These are phyloP conservation scores for Stephanodiscus minutulus DNA, from an alignment of 108 stramenopile species.

Conservation along the genomic window DNA sequence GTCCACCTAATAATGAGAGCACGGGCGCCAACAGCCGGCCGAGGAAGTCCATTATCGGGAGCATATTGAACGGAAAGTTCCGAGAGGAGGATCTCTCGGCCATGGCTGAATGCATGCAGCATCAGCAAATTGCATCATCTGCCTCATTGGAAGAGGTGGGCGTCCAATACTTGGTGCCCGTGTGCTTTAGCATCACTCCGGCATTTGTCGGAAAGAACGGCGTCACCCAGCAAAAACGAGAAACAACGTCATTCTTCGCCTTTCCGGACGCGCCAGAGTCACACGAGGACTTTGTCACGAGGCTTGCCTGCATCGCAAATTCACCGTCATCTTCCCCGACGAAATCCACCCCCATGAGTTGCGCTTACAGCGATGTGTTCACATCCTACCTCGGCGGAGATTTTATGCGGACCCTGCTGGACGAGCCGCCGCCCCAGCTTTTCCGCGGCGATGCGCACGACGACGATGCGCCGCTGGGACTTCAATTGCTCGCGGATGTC, in stretches of 20 bases:
- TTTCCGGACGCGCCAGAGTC: constrained; percentile 53
- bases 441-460: neutral
- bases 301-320: constrained; percentile 18
- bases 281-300: constrained; percentile 64
- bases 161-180: constrained; percentile 63
- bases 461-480: constrained; percentile 39
- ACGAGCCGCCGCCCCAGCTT: constrained; percentile 47
- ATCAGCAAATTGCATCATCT: no score
- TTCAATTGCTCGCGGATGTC: constrained; percentile 68
- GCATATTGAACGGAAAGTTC: neutral
- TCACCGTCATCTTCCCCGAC: neutral
- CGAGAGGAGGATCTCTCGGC: no score
- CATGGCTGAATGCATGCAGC: no score
- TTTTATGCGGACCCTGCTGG: constrained; percentile 71
- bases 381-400: constrained; percentile 64
- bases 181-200: constrained; percentile 68
- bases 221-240: constrained; percentile 12
- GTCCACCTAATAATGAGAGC: constrained; percentile 3
- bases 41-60: constrained; percentile 13
- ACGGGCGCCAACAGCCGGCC: no score
- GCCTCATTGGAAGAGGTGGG: constrained; percentile 31
- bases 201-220: constrained; percentile 38
- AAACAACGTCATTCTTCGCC: constrained; percentile 57
- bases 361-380: constrained; percentile 49
- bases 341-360: neutral